Evolutionary conservation across 345 rosid species (phyloP), one percentile per base, ranked within the genome.

Genomic region (Gossypium longicalyx): DNA sequence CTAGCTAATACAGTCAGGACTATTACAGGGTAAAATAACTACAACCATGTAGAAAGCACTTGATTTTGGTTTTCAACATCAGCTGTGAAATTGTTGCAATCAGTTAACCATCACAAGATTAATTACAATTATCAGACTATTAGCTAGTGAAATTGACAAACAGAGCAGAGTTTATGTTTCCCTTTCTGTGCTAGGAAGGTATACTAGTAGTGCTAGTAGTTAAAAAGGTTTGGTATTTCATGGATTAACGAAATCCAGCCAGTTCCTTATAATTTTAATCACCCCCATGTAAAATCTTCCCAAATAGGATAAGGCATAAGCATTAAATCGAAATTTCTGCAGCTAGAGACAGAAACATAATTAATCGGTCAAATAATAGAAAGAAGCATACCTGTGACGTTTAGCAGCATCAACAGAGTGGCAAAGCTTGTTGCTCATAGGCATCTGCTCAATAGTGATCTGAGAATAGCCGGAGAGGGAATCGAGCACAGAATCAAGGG

Each of bases 381-480:
- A 47, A 22, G 27, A 41, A 23, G n/a, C 20, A 44, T 85, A 94
- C 97, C 92, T 87, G 89, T 86, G 77, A 63, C 93, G 86, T 77
- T 82, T 85, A 1, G 86, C 88, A 34, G 88, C 85, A 80, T 89
- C 93, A 15, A 85, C 91, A 20, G 85, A 67, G 70, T 80, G 84
- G 80, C 98, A 94, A 62, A 94, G 87, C 83, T 80, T 81, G 72
- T 79, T 85, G 75, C 84, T 90, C 95, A 94, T 94, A 1, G 97
- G 91, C 89, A 87, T 86, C 85, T 92, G 98, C 74, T 88, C 89
- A 45, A 94, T 83, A 22, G 97, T 92, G 77, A 94, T 79, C 80
- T 94, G 97, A 53, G 81, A 71, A 75, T 85, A 89, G 25, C 25
- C 87, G 23, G 87, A 75, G 68, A 92, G 86, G 12, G 92, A 86